Base-by-base conservation (phyloP, 164 flowering plant genomes). In the Chimonanthus praecox region DNA sequence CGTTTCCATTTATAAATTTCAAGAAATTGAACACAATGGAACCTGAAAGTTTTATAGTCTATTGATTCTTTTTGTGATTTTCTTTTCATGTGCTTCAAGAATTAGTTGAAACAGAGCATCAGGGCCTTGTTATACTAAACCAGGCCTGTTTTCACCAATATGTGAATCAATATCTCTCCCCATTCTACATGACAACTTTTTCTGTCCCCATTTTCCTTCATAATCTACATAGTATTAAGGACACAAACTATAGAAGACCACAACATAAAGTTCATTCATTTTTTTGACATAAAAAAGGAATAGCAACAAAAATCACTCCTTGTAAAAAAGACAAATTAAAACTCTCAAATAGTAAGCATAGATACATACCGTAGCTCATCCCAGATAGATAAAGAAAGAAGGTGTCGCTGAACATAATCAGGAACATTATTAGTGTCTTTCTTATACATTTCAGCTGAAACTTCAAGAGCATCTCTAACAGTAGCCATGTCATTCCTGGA, bases 391-490 rank as follows among this genome's bases (percentile, higher is more conserved):
- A 96, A 78, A 76, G 98, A 85, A 72, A 88, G 83, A 73, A 96
- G 97, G 86, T 96, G 97, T 48, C 99, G 90, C 71, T 96, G 97
- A 71, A 96, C 86, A 76, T 88, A 92, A 76, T 96, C 99, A 50
- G 89, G 76, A 79, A 92, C 91, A 86, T 94, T 89, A 75, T 87
- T 94, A 51, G 84, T 79, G 78, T 96, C 99, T 74, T 88, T 94
- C 76, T 92, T 96, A 73, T 72, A 89, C 88, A 96, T 92, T 81
- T 92, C 97, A 69, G 97, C 97, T 78, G 98, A 94, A 46, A 96
- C 97, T 83, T 96, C 99, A 67, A 96, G 95, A 69, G 97, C 99
- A 87, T 96, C 98, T 86, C 97, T 87, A 68, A 94, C 75, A 54
- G 99, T 96, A 71, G 85, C 65, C 85, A 90, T 76, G 83, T 94